Evolutionary conservation across 768 basidiomycete genomes (phyloP).

Genomic region (Boletellus emodensis): DNA sequence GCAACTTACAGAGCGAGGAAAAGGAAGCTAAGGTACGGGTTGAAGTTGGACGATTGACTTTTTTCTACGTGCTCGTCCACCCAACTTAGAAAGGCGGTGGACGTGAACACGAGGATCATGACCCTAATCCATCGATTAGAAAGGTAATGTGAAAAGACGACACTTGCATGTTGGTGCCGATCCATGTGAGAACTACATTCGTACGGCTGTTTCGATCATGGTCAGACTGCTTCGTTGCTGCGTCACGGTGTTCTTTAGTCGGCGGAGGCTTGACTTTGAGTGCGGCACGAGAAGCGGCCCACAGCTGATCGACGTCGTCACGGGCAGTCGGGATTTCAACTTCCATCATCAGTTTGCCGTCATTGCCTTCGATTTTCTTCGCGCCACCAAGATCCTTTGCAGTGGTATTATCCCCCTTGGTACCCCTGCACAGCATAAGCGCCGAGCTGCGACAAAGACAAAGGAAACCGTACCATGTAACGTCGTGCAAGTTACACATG

Average conservation of each 20-base stretch:
- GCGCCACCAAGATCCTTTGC: constrained; percentile 87
- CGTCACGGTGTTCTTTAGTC: constrained; percentile 77
- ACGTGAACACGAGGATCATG: constrained; percentile 74
- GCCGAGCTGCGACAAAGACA: not conserved
- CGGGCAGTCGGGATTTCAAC: constrained; percentile 76
- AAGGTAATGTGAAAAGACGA: not conserved
- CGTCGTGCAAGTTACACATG: constrained; percentile 89
- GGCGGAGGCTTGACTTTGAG: constrained; percentile 66
- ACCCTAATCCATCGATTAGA: constrained; percentile 37
- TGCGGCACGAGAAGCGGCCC: constrained; percentile 70
- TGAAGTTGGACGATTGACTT: constrained; percentile 59
- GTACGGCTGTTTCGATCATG: constrained; percentile 80
- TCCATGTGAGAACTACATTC: constrained; percentile 80
- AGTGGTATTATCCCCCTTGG: constrained; percentile 87
- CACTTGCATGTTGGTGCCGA: constrained; percentile 79
- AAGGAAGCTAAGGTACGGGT: constrained; percentile 84
- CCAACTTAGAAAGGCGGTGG: constrained; percentile 72
- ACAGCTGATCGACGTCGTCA: constrained; percentile 86
- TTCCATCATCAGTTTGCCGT: constrained; percentile 84
- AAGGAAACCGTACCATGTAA: constrained; percentile 52
- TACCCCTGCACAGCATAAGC: constrained; percentile 54
- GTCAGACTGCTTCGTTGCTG: constrained; percentile 86
- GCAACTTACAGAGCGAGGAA: constrained; percentile 59
- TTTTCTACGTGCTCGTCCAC: constrained; percentile 53
- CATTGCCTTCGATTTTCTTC: constrained; percentile 81